Conservation (phyloP, 306 rosid genomes). For the Corylus americana region DNA sequence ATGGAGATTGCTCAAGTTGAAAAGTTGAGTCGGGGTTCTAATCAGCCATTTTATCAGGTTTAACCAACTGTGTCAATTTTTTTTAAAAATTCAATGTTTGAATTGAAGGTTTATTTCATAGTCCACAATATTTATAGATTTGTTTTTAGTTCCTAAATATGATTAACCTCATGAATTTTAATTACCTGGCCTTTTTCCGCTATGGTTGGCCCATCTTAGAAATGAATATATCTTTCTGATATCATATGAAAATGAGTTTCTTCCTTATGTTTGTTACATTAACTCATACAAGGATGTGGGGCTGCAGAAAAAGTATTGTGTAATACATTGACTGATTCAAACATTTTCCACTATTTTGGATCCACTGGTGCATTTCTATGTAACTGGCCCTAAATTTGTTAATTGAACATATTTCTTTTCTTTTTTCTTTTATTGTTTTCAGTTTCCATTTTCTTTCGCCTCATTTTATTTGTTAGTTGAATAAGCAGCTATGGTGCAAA, state of each 20-base stretch:
- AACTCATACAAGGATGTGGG: background rate
- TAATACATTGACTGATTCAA: background rate
- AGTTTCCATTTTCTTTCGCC: background rate
- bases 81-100: background rate
- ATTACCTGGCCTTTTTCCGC: background rate
- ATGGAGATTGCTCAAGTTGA: conserved; percentile 85
- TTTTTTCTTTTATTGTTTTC: background rate
- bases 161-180: background rate
- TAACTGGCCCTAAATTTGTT: conserved; percentile 10
- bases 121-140: background rate
- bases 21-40: conserved; percentile 66
- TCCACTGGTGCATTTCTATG: background rate
- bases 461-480: background rate
- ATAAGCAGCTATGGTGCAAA: conserved; percentile 8
- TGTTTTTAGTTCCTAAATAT: background rate
- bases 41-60: conserved; percentile 95
- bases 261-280: background rate
- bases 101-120: conserved; percentile 17
- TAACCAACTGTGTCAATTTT: conserved; percentile 7
- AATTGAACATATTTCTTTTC: background rate
- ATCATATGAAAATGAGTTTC: background rate
- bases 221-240: background rate
- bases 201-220: background rate
- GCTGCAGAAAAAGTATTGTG: background rate
- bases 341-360: background rate